Percentiles rank a stretch among this genome's conserved stretches.
Conservation (phyloP, 768 basidiomycete species). For the Lepiota brunneoincarnata region DNA sequence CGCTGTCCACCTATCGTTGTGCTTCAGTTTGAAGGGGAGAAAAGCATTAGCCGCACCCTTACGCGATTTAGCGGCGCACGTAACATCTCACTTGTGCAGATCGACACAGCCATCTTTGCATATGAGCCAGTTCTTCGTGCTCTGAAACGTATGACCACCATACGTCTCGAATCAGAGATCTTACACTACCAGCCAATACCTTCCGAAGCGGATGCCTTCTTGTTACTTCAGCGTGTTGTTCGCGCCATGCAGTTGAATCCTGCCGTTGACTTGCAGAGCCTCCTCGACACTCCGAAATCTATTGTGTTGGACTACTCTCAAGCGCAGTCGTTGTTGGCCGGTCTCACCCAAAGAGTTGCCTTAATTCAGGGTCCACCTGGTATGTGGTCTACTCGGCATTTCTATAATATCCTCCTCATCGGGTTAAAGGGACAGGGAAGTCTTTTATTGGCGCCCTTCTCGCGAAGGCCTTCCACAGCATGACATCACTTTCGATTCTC, state of each 20-base stretch:
- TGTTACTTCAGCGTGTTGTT: conserved; percentile 11
- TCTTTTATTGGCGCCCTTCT: conserved; percentile 70
- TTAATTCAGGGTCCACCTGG: conserved; percentile 74
- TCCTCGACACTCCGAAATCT: conserved; percentile 34
- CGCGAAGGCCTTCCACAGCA: conserved; percentile 55
- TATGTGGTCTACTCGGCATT: conserved; percentile 23
- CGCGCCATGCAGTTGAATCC: conserved; percentile 29
- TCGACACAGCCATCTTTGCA: conserved; percentile 60
- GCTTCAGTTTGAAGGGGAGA: conserved; percentile 48
- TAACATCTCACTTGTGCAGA: conserved; percentile 46
- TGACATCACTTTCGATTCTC: conserved; percentile 48
- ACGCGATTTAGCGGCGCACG: conserved; percentile 32
- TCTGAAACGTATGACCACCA: conserved; percentile 40
- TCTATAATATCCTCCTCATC: background rate
- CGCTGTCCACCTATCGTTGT: conserved; percentile 47
- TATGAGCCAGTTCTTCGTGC: conserved; percentile 62
- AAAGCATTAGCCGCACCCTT: conserved; percentile 36
- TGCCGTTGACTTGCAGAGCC: conserved; percentile 33
- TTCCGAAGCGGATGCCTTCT: conserved; percentile 8
- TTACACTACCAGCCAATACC: conserved; percentile 32
- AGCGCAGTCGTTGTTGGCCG: conserved; percentile 41
- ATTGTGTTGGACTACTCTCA: conserved; percentile 55
- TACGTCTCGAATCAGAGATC: conserved; percentile 51
- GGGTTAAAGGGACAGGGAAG: conserved; percentile 61
- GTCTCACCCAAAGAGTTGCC: conserved; percentile 54